Conservation (phyloP, 2,329 filamentous ascomycete species). For the Sporothrix phasma region DNA sequence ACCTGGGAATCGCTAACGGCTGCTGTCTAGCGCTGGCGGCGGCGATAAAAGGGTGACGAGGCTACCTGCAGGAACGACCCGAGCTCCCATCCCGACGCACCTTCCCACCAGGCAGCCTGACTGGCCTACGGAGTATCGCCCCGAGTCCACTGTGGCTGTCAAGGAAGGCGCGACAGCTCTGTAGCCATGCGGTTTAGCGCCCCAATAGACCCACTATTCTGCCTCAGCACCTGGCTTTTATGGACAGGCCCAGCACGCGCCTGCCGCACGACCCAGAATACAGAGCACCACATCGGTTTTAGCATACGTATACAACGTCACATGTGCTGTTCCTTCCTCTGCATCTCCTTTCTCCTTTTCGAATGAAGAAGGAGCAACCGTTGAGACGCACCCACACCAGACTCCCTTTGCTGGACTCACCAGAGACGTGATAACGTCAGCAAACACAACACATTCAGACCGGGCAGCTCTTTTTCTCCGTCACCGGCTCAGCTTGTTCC, state of each 20-base stretch:
- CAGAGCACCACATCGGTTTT: neutral
- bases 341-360: conserved; percentile 9
- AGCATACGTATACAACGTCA: conserved; percentile 11
- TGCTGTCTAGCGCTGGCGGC: neutral
- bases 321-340: conserved; percentile 8
- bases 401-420: neutral
- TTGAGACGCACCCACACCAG: neutral
- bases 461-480: neutral
- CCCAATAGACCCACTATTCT: neutral
- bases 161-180: conserved; percentile 7
- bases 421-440: neutral
- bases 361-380: neutral
- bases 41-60: conserved; percentile 11
- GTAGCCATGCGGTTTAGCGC: neutral
- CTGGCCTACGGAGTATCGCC: neutral
- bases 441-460: too few species aligned
- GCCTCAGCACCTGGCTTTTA: neutral
- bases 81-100: neutral
- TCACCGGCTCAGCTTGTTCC: neutral
- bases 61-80: conserved; percentile 16
- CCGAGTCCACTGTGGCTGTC: neutral
- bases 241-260: neutral
- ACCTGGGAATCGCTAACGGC: neutral
- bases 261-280: conserved; percentile 6
- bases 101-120: conserved; percentile 11